phyloP scores from a whole-genome alignment of 2,329 filamentous ascomycete species.

The Talaromyces funiculosus region DNA sequence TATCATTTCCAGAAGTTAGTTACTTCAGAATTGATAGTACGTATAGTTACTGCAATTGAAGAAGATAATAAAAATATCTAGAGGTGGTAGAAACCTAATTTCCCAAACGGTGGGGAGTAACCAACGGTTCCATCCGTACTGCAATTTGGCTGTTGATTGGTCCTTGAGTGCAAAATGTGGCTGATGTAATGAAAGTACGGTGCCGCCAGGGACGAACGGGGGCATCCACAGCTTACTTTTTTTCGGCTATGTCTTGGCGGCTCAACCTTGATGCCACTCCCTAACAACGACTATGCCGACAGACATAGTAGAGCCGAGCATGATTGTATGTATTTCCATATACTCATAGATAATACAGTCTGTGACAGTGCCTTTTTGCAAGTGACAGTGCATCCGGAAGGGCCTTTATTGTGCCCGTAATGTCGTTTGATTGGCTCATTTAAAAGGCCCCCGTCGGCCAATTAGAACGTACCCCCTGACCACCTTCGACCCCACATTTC shows the following conservation, averaged over 20 bases:
- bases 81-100: background rate
- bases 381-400: background rate
- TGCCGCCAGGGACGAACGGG: background rate
- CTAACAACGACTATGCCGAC: background rate
- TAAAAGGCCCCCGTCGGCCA: background rate
- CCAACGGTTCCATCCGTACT: background rate
- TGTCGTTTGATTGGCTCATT: constrained; percentile 3
- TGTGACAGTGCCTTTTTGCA: background rate
- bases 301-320: background rate
- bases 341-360: background rate
- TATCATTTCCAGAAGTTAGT: no score
- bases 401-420: background rate
- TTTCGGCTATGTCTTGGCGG: background rate
- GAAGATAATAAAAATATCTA: no score
- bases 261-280: background rate
- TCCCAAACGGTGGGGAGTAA: background rate
- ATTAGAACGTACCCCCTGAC: constrained; percentile 6
- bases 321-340: background rate
- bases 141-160: background rate
- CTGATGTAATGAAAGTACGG: background rate
- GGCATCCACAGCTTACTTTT: background rate
- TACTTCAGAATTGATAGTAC: background rate
- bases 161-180: background rate
- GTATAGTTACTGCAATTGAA: background rate
- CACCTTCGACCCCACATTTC: background rate